Evolutionary conservation across 371 early-diverging fungal genomes (phyloP), one percentile per base, ranked within the genome.

Genomic region (Apophysomyces trapeziformis): DNA sequence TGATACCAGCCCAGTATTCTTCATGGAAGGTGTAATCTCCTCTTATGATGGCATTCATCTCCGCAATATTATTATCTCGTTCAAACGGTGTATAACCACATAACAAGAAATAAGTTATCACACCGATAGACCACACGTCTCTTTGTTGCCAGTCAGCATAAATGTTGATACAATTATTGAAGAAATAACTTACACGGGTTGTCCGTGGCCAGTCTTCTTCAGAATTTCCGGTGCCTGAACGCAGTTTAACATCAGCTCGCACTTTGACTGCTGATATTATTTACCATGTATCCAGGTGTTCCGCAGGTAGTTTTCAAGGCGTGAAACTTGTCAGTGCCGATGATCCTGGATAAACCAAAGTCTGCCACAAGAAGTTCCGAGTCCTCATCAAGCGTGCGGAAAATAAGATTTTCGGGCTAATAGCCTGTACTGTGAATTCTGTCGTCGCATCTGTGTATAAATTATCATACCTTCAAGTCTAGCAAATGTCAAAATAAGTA

Each of bases 61-160:
- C 90, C 46, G 84, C 85, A 39, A 79, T 67, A 14, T 80, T 85
- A 59, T 78, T 83, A 41, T 85, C 80, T 9, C 83, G 89, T 68
- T 95, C 96, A 84, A 96, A 98, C 11, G 98, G 98, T 11, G 95
- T 89, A 63, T 86, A 89, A 7, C 98, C 98, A 73, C 91, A 91
- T 11, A 96, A 75, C 72, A 96, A 82, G 44, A 94, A 95, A 75
- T 90, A 96, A 4, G 95, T 85, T 60, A 98, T 92, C 13, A 98
- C 95, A 14, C 98, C 98, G 69, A 96, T 79, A 11, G 93, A 91
- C 97, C 97, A 98, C 74, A 96, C 82, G 68, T 98, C 98, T 26
- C 83, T 83, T 68, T 12, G 35, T 85, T 79, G 65, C 79, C 83
- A 21, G 21, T 87, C 79, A 41, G 63, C 63, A 60, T 84, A 4